Percentiles rank a stretch among this genome's conserved stretches.
Evolutionary conservation across 1,284 basidiomycete species (phyloP).

Genomic region (Leccinum solheimii): DNA sequence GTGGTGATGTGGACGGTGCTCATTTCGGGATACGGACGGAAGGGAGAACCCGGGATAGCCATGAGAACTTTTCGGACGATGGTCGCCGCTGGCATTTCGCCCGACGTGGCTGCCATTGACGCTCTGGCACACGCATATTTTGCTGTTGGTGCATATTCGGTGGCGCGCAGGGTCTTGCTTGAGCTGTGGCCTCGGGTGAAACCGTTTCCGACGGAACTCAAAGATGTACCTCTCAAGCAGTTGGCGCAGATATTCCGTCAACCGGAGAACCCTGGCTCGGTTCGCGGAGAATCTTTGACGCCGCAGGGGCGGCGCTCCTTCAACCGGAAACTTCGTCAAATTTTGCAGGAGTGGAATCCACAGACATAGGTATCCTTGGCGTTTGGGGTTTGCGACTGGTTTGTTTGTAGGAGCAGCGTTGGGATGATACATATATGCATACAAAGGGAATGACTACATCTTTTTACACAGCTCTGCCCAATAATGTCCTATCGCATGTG

Average conservation of each 20-base stretch:
- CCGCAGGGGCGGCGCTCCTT: conserved; percentile 34
- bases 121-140: conserved; percentile 69
- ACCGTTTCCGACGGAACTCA: conserved; percentile 54
- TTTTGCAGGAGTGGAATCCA: conserved; percentile 25
- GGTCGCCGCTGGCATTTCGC: conserved; percentile 58
- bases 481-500: conserved; percentile 27
- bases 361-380: conserved; percentile 7
- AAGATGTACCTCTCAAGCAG: conserved; percentile 42
- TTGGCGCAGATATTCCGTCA: conserved; percentile 46
- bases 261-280: conserved; percentile 13
- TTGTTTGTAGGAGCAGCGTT: neutral
- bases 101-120: conserved; percentile 67
- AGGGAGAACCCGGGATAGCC: conserved; percentile 54
- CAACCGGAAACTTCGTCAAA: conserved; percentile 29
- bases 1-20: conserved; percentile 73
- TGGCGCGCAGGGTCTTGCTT: conserved; percentile 55
- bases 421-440: conserved; percentile 9
- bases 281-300: conserved; percentile 20
- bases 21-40: conserved; percentile 62
- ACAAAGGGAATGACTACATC: neutral
- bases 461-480: neutral
- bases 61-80: conserved; percentile 59
- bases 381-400: neutral
- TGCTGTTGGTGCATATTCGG: conserved; percentile 48
- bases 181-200: conserved; percentile 65